These are phyloP conservation scores for Botrytis paeoniae DNA, from an alignment of 2,329 filamentous ascomycete genomes.

Conservation along the genomic window DNA sequence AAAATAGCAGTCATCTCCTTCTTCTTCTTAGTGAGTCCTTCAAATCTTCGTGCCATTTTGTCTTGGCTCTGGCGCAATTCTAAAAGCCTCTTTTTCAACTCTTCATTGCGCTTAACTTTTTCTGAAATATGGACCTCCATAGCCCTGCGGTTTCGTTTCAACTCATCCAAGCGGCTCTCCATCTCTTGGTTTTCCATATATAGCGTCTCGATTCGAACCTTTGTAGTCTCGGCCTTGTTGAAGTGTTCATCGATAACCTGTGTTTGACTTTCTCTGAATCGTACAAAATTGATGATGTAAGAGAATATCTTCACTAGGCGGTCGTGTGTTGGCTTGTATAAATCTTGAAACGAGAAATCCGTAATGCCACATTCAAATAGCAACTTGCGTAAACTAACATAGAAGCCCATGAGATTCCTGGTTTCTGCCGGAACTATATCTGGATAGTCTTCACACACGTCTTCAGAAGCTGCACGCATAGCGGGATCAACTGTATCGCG, in stretches of 20 bases:
- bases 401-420: conserved; percentile 94
- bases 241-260: conserved; percentile 88
- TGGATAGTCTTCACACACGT: conserved; percentile 77
- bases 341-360: conserved; percentile 89
- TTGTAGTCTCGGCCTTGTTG: conserved; percentile 83
- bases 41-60: conserved; percentile 75
- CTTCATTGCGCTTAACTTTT: conserved; percentile 81
- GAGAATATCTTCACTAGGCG: conserved; percentile 93
- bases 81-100: conserved; percentile 76
- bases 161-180: conserved; percentile 73
- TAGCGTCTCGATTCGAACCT: conserved; percentile 80
- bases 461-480: conserved; percentile 88
- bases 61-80: conserved; percentile 82
- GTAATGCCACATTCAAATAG: conserved; percentile 85
- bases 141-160: conserved; percentile 73
- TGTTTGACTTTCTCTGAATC: conserved; percentile 92
- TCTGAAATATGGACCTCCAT: conserved; percentile 81
- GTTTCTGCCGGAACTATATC: conserved; percentile 86
- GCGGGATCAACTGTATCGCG: conserved; percentile 91
- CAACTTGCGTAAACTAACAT: conserved; percentile 74
- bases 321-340: conserved; percentile 86
- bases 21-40: conserved; percentile 80
- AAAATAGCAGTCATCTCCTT: conserved; percentile 67
- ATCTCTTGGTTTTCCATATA: conserved; percentile 85
- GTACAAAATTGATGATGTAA: conserved; percentile 97